Conservation (phyloP, 2,329 filamentous ascomycete genomes). For the Epichloe scottii region DNA sequence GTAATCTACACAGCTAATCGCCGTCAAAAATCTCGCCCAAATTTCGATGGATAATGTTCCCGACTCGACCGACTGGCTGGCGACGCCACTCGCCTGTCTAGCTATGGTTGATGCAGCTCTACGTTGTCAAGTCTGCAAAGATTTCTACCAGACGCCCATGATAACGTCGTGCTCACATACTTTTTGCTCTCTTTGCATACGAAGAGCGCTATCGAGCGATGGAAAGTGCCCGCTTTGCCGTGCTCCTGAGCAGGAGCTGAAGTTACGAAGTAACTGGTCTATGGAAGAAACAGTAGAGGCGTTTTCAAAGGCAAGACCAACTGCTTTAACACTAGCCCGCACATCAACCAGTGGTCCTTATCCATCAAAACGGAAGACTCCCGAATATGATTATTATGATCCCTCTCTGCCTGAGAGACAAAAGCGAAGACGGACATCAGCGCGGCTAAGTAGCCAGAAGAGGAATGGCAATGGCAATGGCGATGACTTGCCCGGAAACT, state of each 20-base stretch:
- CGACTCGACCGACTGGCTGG: constrained; percentile 77
- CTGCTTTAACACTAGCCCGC: constrained; percentile 52
- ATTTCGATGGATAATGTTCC: constrained; percentile 35
- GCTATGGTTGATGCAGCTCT: constrained; percentile 69
- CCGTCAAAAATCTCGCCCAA: background rate
- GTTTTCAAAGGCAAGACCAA: constrained; percentile 54
- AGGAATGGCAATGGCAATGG: constrained; percentile 17
- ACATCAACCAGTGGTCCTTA: constrained; percentile 9
- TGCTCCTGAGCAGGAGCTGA: constrained; percentile 66
- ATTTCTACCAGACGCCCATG: constrained; percentile 91
- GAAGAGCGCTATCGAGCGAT: constrained; percentile 68
- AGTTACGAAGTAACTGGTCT: constrained; percentile 71
- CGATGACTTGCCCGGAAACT: background rate
- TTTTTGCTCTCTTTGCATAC: constrained; percentile 93
- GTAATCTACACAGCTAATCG: background rate
- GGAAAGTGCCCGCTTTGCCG: constrained; percentile 83
- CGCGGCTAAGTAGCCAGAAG: constrained; percentile 32
- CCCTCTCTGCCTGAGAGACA: constrained; percentile 16
- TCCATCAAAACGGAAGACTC: constrained; percentile 39
- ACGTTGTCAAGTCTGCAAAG: constrained; percentile 95
- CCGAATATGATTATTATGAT: constrained; percentile 21
- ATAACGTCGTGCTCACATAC: constrained; percentile 91
- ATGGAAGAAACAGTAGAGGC: constrained; percentile 74
- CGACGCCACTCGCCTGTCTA: constrained; percentile 54
- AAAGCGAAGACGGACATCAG: constrained; percentile 42